These are phyloP conservation scores for Cokeromyces recurvatus DNA, from an alignment of 371 early-diverging fungal genomes.

Conservation along the genomic window DNA sequence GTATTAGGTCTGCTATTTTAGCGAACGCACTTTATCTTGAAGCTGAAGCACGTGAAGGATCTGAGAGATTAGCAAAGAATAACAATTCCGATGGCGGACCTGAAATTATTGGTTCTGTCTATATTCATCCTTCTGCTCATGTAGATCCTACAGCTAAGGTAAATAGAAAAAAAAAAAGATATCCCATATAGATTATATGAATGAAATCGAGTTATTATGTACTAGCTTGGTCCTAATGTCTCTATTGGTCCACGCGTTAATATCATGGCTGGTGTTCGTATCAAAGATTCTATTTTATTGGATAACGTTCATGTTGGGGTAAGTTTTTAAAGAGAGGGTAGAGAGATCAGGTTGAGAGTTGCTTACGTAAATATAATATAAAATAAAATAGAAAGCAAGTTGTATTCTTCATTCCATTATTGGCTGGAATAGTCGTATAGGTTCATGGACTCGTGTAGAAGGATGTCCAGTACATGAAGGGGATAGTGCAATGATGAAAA, in stretches of 20 bases:
- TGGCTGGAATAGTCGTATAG: slow-evolving; percentile 94
- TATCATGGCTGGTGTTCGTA: slow-evolving; percentile 94
- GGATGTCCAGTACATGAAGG: slow-evolving; percentile 71
- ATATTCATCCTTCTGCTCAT: slow-evolving; percentile 91
- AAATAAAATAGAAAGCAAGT: slow-evolving; percentile 45
- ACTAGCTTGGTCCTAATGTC: slow-evolving; percentile 89
- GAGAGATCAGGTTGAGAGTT: no score
- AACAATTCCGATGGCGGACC: slow-evolving; percentile 53
- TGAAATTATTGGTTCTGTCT: slow-evolving; percentile 88
- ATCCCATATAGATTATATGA: no score
- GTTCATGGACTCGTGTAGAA: slow-evolving; percentile 92
- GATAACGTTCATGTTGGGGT: slow-evolving; percentile 92
- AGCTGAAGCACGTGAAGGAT: slow-evolving; percentile 58
- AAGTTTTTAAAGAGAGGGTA: slow-evolving; percentile 50
- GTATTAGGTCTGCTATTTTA: slow-evolving; percentile 79
- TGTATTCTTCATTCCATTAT: slow-evolving; percentile 90
- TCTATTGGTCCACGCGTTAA: slow-evolving; percentile 90
- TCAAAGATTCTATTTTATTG: slow-evolving; percentile 92
- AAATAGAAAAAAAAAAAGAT: slow-evolving; percentile 3
- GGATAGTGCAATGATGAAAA: slow-evolving; percentile 64
- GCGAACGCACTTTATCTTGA: slow-evolving; percentile 90
- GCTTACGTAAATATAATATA: neutral
- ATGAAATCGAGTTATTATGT: no score
- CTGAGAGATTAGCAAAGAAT: slow-evolving; percentile 64
- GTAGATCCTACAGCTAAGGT: slow-evolving; percentile 92